Percentiles rank a stretch among this genome's conserved stretches.
Conservation (phyloP, 2,329 filamentous ascomycete species). For the Chaetomiaceae sp. region DNA sequence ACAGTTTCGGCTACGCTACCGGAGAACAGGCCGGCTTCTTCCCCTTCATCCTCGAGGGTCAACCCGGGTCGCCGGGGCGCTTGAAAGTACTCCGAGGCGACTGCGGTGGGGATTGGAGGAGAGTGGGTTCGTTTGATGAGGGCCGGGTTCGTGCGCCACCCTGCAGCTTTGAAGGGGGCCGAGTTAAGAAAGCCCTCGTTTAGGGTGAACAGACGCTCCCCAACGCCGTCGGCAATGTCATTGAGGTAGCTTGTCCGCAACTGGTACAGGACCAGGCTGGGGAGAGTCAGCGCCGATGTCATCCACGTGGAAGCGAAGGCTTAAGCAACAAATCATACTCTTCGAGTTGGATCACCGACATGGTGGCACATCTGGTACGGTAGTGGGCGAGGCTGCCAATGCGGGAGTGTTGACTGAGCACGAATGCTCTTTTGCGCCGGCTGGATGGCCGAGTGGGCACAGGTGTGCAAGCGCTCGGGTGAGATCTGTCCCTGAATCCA, state of each 20-base stretch:
- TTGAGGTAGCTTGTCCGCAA: constrained; percentile 75
- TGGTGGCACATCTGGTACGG: constrained; percentile 20
- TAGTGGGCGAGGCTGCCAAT: too few species aligned
- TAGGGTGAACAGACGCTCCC: constrained; percentile 76
- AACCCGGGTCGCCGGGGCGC: constrained; percentile 59
- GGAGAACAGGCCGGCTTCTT: constrained; percentile 69
- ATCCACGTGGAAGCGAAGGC: background rate
- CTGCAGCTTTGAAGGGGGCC: constrained; percentile 75
- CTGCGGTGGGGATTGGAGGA: constrained; percentile 76
- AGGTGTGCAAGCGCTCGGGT: too few species aligned
- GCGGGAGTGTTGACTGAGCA: too few species aligned
- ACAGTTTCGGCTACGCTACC: constrained; percentile 64
- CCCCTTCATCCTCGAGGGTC: constrained; percentile 65
- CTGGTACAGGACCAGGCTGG: constrained; percentile 75
- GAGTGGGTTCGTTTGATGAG: constrained; percentile 81
- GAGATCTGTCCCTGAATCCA: too few species aligned
- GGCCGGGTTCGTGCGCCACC: constrained; percentile 69
- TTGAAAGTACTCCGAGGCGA: constrained; percentile 81
- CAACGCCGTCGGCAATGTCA: constrained; percentile 76
- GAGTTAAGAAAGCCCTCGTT: constrained; percentile 77
- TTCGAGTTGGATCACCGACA: constrained; percentile 44
- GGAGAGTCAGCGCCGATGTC: constrained; percentile 13
- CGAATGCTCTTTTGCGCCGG: too few species aligned
- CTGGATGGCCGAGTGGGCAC: too few species aligned
- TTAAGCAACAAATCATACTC: constrained; percentile 36